Evolutionary conservation across 768 basidiomycete genomes (phyloP), one percentile per base, ranked within the genome.

Genomic region (Tulasnella calospora): DNA sequence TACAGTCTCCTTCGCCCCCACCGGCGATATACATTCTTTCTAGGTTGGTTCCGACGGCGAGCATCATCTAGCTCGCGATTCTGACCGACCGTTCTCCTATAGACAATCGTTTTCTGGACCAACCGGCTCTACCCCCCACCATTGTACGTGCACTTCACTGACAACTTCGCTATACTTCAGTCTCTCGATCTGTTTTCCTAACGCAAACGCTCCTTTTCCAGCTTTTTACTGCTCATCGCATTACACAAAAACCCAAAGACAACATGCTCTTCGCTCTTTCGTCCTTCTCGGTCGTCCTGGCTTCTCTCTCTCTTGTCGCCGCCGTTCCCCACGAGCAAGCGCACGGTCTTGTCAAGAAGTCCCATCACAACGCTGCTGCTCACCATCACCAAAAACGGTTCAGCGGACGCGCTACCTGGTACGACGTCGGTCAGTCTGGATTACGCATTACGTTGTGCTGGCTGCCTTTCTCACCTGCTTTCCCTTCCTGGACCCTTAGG

Each of bases 361-460:
- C 75, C 57, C 75, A 70, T 12, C 40, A 73, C 67, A 10, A 38
- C 19, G 30, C 21, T 51, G 51, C 51, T 9, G 21, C 38, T 7
- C 69, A 73, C 21, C 40, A 47, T 3, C 77, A 33, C n/a, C 77
- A 73, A 41, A 77, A 78, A 27, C 67, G 44, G 2, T 80, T 75
- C 61, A 23, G 6, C 15, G 79, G 79, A 21, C 71, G 41, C 47
- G 79, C 79, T 27, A 80, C 79, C 71, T 80, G 69, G 35, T 80
- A 72, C 72, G 78, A 73, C 40, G 78, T 74, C 61, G 79, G 79
- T 78, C 21, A 70, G 77, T 77, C 40, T 8, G 36, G 40, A n/a
- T 70, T n/a, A 17, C 23, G n/a, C n/a, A 70, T 57, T n/a, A 70
- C 40, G 23, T 51, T 15, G 6, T n/a, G 61, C 41, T 40, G 61